phyloP scores from a whole-genome alignment of 345 rosid species.

The Eucalyptus marginata region DNA sequence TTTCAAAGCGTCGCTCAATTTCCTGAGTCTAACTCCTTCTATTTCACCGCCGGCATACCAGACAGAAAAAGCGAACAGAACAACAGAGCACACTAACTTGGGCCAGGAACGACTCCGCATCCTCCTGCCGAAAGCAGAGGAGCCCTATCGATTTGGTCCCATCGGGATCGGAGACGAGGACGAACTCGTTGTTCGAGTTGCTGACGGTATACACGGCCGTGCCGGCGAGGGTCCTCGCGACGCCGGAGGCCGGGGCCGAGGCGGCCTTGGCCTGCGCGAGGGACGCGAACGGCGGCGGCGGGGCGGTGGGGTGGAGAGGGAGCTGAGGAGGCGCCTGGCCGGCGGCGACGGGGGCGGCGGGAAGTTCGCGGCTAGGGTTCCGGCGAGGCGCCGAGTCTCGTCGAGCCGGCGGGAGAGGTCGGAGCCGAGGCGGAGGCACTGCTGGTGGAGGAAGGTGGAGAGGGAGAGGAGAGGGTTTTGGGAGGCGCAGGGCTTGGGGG shows the following conservation, averaged over 20 bases:
- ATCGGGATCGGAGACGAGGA: conserved; percentile 81
- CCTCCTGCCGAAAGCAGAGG: conserved; percentile 93
- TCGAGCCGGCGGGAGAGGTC: conserved; percentile 41
- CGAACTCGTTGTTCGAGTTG: conserved; percentile 87
- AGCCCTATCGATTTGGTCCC: conserved; percentile 78
- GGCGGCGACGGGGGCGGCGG: conserved; percentile 6
- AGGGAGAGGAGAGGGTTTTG: conserved; percentile 44
- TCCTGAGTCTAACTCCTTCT: not conserved
- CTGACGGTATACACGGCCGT: conserved; percentile 82
- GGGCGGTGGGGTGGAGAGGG: not conserved
- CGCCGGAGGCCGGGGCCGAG: conserved; percentile 23
- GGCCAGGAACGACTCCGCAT: conserved; percentile 87
- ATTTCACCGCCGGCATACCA: not conserved
- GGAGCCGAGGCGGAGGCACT: conserved; percentile 36
- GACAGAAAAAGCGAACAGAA: not conserved
- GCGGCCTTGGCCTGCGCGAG: conserved; percentile 37
- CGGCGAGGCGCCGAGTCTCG: conserved; percentile 35
- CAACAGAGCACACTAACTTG: conserved; percentile 15
- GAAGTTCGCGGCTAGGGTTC: conserved; percentile 9
- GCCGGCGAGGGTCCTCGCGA: conserved; percentile 65
- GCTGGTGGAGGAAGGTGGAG: conserved; percentile 18
- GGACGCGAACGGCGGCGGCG: conserved; percentile 47
- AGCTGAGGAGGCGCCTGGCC: not conserved
- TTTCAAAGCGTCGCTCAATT: not conserved
- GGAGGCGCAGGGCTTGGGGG: conserved; percentile 16